Evolutionary conservation across 2,329 filamentous ascomycete genomes (phyloP), one percentile per base, ranked within the genome.

Genomic region (Tolypocladium tropicale): DNA sequence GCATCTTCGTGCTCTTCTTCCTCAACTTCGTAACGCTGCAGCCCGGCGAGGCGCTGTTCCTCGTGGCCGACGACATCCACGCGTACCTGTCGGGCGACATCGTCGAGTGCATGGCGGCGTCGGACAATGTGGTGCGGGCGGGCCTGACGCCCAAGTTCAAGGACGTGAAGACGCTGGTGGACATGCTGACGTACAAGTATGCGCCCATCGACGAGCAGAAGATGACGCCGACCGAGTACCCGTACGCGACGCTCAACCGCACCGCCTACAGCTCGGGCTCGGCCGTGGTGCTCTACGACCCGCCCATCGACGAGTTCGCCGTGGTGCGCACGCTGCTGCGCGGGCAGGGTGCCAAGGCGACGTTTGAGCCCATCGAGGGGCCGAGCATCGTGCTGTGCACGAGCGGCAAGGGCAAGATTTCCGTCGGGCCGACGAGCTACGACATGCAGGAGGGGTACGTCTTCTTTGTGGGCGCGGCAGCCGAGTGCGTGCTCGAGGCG

Each of bases 101-200:
- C 63, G 91, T 99, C 69, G 94, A 99, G 74, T 99, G 94, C 78
- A 99, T 99, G 94, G 94, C 94, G 0, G 88, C 90, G 10, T 95
- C 90, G n/a, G 94, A 99, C 79, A 99, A 99, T 63, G 94, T 99
- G 37, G 92, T 99, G 53, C 90, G 94, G 56, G 94, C 94, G 0
- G 94, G 94, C 48, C 94, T 99, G 73, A 99, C 94, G 0, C 94
- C 94, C 56, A 99, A 99, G 71, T 99, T 96, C 81, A 96, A 97
- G 76, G 94, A 99, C 64, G 90, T 97, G 25, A 75, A 85, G 55
- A 97, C 91, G 0, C 79, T 99, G 12, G 90, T 93, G 36, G 80
- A 84, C 59, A 95, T 96, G 86, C 76, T 99, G 62, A 99, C 94
- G 0, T 99, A 99, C 77, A 89, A 86, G 64, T 96, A 95, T 66